Conservation (phyloP, 1,284 basidiomycete genomes). For the Ustilago cynodontis region DNA sequence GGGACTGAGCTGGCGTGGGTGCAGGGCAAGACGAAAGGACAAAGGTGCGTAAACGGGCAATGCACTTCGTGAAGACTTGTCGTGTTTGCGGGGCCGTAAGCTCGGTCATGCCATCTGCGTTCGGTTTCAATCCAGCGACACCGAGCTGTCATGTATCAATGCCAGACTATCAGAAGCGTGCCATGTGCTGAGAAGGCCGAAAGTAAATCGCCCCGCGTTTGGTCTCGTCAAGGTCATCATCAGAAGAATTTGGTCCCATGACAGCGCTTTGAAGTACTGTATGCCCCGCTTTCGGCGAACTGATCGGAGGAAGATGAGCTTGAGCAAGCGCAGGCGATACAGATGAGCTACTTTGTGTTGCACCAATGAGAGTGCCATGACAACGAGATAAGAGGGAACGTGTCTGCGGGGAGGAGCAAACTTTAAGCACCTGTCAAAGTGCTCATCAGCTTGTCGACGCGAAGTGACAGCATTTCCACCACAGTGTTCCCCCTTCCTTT, state of each 20-base stretch:
- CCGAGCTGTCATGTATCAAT: neutral
- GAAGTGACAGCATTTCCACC: slow-evolving; percentile 4
- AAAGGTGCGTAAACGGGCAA: too few species aligned
- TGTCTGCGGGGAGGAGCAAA: slow-evolving; percentile 4
- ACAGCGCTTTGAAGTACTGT: too few species aligned
- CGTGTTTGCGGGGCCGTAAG: neutral
- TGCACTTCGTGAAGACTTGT: too few species aligned
- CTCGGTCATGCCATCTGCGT: neutral
- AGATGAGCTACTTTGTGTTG: neutral
- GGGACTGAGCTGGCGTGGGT: too few species aligned
- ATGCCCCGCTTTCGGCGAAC: too few species aligned
- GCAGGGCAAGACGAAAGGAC: too few species aligned
- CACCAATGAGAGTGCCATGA: neutral
- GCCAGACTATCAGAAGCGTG: neutral
- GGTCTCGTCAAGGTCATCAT: too few species aligned
- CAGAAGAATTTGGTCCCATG: too few species aligned
- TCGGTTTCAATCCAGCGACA: too few species aligned
- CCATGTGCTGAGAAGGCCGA: neutral
- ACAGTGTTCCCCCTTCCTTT: neutral
- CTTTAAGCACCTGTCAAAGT: neutral
- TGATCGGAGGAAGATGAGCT: too few species aligned
- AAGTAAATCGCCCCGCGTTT: too few species aligned
- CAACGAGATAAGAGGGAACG: neutral
- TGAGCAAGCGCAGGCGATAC: neutral
- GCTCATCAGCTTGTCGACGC: slow-evolving; percentile 15